Conservation (phyloP, 345 rosid species). For the Corchorus capsularis region DNA sequence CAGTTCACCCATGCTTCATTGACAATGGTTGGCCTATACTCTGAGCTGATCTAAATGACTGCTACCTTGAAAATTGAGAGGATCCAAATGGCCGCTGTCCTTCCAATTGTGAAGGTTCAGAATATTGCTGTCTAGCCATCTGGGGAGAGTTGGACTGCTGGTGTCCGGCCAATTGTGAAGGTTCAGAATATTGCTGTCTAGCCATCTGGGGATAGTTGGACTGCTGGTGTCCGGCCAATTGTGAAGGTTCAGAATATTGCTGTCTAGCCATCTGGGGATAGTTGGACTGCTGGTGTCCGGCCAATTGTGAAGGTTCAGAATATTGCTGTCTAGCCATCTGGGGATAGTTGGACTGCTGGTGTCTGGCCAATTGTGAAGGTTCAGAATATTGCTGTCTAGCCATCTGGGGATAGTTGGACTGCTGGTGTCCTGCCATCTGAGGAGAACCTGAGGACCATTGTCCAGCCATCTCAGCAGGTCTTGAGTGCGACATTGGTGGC, state of each 20-base stretch:
- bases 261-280: no score
- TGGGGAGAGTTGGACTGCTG: no score
- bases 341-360: constrained; percentile 11
- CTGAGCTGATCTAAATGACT: constrained; percentile 22
- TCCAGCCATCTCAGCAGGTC: constrained; percentile 19
- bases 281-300: no score
- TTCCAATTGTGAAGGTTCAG: constrained; percentile 29
- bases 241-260: no score
- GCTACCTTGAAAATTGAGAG: constrained; percentile 15
- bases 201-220: no score
- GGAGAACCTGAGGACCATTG: constrained; percentile 31
- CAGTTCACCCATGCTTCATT: background rate
- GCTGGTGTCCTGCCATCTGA: constrained; percentile 31
- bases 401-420: constrained; percentile 28
- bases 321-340: constrained; percentile 19
- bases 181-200: no score
- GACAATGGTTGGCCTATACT: constrained; percentile 23
- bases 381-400: constrained; percentile 21
- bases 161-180: no score
- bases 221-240: constrained; percentile 24
- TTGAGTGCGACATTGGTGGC: background rate
- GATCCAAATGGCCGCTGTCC: constrained; percentile 28
- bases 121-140: constrained; percentile 30
- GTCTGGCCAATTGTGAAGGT: constrained; percentile 20
- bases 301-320: constrained; percentile 11